phyloP scores from a whole-genome alignment of 2,329 filamentous ascomycete species.

The Epichloe sylvatica region DNA sequence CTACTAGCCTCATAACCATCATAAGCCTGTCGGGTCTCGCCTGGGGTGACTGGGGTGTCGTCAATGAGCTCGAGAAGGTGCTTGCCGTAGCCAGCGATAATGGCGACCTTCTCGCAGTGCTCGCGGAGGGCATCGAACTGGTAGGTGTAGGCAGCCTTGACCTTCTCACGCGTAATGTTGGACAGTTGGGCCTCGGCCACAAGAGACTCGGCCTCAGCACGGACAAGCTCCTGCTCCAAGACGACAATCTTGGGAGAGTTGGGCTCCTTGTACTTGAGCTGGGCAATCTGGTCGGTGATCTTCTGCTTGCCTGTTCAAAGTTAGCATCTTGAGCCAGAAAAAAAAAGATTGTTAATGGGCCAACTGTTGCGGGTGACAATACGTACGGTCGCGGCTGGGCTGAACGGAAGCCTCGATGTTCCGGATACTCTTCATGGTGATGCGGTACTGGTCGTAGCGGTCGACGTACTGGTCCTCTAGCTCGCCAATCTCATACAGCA shows the following conservation, averaged over 20 bases:
- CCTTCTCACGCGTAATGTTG: conserved; percentile 98
- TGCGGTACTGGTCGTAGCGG: conserved; percentile 96
- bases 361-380: background rate
- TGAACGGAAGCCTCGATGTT: conserved; percentile 99
- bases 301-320: conserved; percentile 76
- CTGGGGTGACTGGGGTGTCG: conserved; percentile 90
- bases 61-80: conserved; percentile 95
- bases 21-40: conserved; percentile 89
- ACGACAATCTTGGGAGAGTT: conserved; percentile 96
- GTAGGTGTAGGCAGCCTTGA: conserved; percentile 96
- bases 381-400: conserved; percentile 86
- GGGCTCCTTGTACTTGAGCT: conserved; percentile 98
- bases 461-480: conserved; percentile 97
- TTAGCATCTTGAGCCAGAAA: background rate
- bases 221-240: conserved; percentile 94
- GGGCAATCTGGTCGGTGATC: conserved; percentile 96
- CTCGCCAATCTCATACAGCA: conserved; percentile 97
- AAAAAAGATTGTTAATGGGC: background rate
- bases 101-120: conserved; percentile 95
- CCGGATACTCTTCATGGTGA: conserved; percentile 97
- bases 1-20: conserved; percentile 98
- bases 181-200: conserved; percentile 96
- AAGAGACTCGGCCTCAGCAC: conserved; percentile 95
- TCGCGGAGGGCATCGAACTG: conserved; percentile 96
- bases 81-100: conserved; percentile 95